phyloP scores from a whole-genome alignment of 2,329 filamentous ascomycete species.

The Didymella pinodella region DNA sequence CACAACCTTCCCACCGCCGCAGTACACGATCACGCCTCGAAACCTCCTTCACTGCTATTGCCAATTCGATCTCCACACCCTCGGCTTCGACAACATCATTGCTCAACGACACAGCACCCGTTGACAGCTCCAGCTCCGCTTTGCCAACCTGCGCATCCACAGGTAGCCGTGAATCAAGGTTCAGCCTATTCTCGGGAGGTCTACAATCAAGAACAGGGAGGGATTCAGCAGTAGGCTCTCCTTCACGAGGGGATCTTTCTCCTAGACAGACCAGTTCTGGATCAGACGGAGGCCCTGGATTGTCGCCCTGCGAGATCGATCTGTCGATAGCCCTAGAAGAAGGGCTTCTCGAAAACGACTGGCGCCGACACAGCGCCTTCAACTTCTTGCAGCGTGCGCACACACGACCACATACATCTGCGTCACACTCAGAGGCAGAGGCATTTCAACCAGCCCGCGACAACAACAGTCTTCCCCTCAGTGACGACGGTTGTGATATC shows the following conservation, averaged over 20 bases:
- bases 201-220: slow-evolving; percentile 4
- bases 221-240: slow-evolving; percentile 18
- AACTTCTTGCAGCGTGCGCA: not conserved
- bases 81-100: not conserved
- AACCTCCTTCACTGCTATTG: slow-evolving; percentile 1
- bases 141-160: not conserved
- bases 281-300: not conserved
- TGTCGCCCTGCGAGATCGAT: slow-evolving; percentile 14
- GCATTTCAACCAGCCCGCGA: not conserved
- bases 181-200: slow-evolving; percentile 4
- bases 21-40: slow-evolving; percentile 9
- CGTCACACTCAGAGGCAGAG: not conserved
- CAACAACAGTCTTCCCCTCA: not conserved
- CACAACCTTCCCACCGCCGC: slow-evolving; percentile 10
- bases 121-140: not conserved
- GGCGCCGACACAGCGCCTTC: not conserved
- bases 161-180: slow-evolving; percentile 1
- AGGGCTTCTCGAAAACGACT: slow-evolving; percentile 16
- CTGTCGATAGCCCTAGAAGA: slow-evolving; percentile 24
- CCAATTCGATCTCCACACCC: not conserved
- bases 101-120: not conserved
- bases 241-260: slow-evolving; percentile 11
- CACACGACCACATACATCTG: not conserved
- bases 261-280: not conserved
- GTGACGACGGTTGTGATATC: slow-evolving; percentile 3